Evolutionary conservation across 805 yeast genomes (phyloP), one percentile per base, ranked within the genome.

Genomic region (Wickerhamomyces strasburgensis): DNA sequence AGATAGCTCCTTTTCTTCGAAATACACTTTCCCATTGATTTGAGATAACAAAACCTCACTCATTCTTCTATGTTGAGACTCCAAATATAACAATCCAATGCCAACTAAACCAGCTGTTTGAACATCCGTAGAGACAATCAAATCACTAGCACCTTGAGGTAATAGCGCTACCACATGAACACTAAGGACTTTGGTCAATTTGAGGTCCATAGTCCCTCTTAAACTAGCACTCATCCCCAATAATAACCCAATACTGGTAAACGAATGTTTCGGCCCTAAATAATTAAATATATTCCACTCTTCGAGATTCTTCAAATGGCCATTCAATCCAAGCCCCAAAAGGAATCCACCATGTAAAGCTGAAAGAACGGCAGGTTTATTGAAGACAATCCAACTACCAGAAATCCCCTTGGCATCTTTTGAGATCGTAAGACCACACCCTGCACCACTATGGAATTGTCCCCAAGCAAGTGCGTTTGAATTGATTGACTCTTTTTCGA

Each of bases 251-350:
- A 88, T 80, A 57, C 95, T 85, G 0, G 95, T 85, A 28, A 73
- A 73, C 4, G 82, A 75, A 51, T 85, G 87, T 47, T 93, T 89
- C 1, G 96, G 95, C 0, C 96, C 95, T 36, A 93, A 63, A 48
- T 87, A 88, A 53, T 90, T 89, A 57, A 87, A 93, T 21, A 90
- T 84, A 55, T 89, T 96, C 97, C 98, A 93, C 57, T 93, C 96
- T 52, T 90, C 98, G 18, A 93, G 62, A 29, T 71, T 69, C 39
- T 73, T 78, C 49, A 93, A 62, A 55, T 89, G 96, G 0, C 98
- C 98, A 60, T 86, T 86, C 21, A 93, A 63, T 0, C 99, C 99
- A 18, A 93, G 65, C 0, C 97, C 98, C 14, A 87, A 61, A n/a
- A 93, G 60, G 48, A 93, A 88, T 0, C 99, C 99, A 16, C 96